Conservation (phyloP, 2,329 filamentous ascomycete genomes). For the Colletotrichum limetticola region DNA sequence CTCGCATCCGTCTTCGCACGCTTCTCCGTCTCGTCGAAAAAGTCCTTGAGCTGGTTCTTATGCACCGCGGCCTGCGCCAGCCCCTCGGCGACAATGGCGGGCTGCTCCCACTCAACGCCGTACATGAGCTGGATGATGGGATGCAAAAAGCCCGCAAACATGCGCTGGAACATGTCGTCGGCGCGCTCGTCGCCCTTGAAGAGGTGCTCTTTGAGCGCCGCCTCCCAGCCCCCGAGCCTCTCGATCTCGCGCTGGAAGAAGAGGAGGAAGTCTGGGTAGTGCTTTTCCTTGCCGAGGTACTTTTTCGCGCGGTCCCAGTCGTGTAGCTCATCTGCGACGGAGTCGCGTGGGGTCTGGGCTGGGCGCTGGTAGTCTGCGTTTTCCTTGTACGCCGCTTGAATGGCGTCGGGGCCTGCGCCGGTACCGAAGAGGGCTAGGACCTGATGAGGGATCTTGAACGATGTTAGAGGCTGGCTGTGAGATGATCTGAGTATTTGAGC, state of each 20-base stretch:
- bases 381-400: constrained; percentile 72
- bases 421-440: constrained; percentile 82
- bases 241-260: constrained; percentile 84
- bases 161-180: constrained; percentile 74
- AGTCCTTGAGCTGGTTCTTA: constrained; percentile 61
- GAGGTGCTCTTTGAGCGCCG: constrained; percentile 72
- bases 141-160: constrained; percentile 78
- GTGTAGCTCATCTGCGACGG: constrained; percentile 64
- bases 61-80: constrained; percentile 83
- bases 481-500: constrained; percentile 8
- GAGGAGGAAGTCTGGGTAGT: constrained; percentile 78
- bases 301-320: constrained; percentile 65
- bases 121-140: constrained; percentile 89
- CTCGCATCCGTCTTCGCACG: constrained; percentile 41
- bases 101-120: constrained; percentile 84
- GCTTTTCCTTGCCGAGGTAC: constrained; percentile 69
- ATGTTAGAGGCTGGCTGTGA: background rate
- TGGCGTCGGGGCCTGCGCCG: constrained; percentile 67
- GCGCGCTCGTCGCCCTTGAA: constrained; percentile 74
- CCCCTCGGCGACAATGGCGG: constrained; percentile 82
- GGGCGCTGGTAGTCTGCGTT: constrained; percentile 76
- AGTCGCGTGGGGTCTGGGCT: constrained; percentile 55
- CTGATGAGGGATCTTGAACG: constrained; percentile 72
- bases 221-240: constrained; percentile 65
- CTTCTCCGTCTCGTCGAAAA: constrained; percentile 66